These are phyloP conservation scores for Xylariaceae sp. DNA, from an alignment of 2,329 filamentous ascomycete genomes.

Conservation along the genomic window DNA sequence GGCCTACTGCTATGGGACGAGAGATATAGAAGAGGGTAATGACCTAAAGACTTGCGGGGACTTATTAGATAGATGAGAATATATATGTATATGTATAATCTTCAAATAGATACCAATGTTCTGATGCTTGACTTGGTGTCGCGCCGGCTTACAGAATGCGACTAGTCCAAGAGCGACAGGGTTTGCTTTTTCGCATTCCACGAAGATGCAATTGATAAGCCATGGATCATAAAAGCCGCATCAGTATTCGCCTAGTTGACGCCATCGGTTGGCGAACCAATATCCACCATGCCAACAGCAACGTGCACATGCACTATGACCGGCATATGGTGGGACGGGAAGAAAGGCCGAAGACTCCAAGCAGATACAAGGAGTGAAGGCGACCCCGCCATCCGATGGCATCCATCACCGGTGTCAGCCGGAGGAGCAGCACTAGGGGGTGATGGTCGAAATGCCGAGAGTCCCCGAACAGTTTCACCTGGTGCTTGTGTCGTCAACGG, in stretches of 20 bases:
- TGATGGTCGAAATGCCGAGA: no score
- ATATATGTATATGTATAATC: slow-evolving; percentile 1
- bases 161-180: no score
- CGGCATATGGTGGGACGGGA: not conserved
- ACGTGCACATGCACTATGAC: slow-evolving; percentile 10
- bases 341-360: not conserved
- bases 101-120: no score
- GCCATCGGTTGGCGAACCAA: slow-evolving; percentile 20
- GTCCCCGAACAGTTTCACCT: no score
- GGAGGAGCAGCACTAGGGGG: no score
- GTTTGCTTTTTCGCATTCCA: no score
- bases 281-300: slow-evolving; percentile 21
- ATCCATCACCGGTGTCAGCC: slow-evolving; percentile 1
- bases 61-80: not conserved
- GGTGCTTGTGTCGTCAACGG: no score
- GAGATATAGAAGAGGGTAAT: not conserved
- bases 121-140: no score
- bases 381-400: slow-evolving; percentile 8
- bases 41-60: not conserved
- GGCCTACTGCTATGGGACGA: not conserved
- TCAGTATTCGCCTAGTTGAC: slow-evolving; percentile 19
- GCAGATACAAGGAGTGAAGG: no score
- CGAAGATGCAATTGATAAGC: slow-evolving; percentile 19
- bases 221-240: slow-evolving; percentile 1
- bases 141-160: no score